A percentile compares a stretch with the other conserved stretches of the same genome.
Conservation (phyloP, 1,284 basidiomycete genomes). For the Trametes sp. region DNA sequence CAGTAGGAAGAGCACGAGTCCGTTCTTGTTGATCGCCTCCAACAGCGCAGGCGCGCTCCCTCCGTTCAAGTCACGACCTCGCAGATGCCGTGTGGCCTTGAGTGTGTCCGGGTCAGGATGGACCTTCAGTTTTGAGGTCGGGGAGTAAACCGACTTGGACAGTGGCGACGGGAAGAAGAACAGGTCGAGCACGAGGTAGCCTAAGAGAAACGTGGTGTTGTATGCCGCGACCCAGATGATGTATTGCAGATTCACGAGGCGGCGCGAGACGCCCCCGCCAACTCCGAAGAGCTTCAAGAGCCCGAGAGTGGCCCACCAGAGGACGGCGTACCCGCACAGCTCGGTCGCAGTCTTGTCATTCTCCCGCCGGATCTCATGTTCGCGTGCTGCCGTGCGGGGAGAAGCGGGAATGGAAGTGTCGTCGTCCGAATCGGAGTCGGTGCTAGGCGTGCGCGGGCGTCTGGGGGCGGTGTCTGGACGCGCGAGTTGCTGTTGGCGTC, state of each 20-base stretch:
- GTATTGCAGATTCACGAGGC: conserved; percentile 89
- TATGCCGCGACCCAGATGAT: conserved; percentile 91
- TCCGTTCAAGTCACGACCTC: background rate
- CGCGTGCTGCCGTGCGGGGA: background rate
- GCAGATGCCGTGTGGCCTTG: conserved; percentile 21
- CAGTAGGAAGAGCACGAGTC: conserved; percentile 81
- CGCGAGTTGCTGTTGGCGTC: conserved; percentile 32
- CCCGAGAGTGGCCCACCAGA: conserved; percentile 80
- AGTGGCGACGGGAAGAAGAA: conserved; percentile 63
- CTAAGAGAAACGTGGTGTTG: conserved; percentile 88
- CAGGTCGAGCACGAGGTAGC: conserved; percentile 82
- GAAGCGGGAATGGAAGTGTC: conserved; percentile 9
- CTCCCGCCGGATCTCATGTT: conserved; percentile 49
- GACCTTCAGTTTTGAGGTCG: conserved; percentile 50
- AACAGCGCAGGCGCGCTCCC: conserved; percentile 65
- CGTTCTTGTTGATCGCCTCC: conserved; percentile 85
- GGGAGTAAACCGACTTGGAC: conserved; percentile 45
- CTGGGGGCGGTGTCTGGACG: background rate
- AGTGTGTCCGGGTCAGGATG: conserved; percentile 34
- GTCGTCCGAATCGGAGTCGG: conserved; percentile 36
- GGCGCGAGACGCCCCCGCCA: conserved; percentile 71
- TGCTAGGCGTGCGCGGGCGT: conserved; percentile 28
- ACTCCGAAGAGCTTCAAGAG: conserved; percentile 48
- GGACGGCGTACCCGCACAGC: conserved; percentile 75
- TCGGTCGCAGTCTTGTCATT: conserved; percentile 78